Base-by-base conservation (phyloP, 768 basidiomycete genomes). In the Trichaptum fuscoviolaceum region DNA sequence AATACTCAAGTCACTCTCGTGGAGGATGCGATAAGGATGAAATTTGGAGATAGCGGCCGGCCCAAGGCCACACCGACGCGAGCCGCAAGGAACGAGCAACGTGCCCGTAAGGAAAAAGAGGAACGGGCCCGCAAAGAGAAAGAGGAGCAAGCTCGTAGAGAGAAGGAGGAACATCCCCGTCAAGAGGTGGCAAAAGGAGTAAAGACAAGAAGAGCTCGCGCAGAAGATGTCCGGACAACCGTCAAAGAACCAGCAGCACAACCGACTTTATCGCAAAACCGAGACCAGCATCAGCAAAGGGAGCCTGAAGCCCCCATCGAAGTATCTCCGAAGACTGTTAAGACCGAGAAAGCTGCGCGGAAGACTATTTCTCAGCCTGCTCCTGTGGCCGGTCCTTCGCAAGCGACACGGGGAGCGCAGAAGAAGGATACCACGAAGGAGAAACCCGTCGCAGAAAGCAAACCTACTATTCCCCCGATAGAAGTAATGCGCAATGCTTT, bases 1-100 rank as follows among this genome's bases (percentile, higher is more conserved):
- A 58, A 58, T 58, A 61, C 59, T 9, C 59, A 61, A 34, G 59
- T 23, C 12, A 61, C 59, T 61, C 59, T 61, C 23, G 59, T 61
- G 12, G 59, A 23, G 20, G 42, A 52, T 52, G 42, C 42, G 42
- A 52, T 52, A 15, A 4, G 20, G 42, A 52, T 52, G 42, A 52
- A 52, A 12, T 15, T 20, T 12, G 20, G 42, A 52, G 20, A 52
- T 20, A 52, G 15, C 15, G 12, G 3, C 5, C 42, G 42, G 3
- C 12, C 15, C 42, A 52, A 52, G 20, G 2, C 42, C 3, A 52
- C 42, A 4, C 42, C 42, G 42, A 20, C 20, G 20, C 42, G 42
- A 12, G 42, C 42, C 15, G 42, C 42, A 52, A 52, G 42, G 20
- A 52, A 52, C 42, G 15, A 20, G 35, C 7, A 36, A 36, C 7